Evolutionary conservation across 345 rosid genomes (phyloP), one percentile per base, ranked within the genome.

Genomic region (Luvunga scandens): DNA sequence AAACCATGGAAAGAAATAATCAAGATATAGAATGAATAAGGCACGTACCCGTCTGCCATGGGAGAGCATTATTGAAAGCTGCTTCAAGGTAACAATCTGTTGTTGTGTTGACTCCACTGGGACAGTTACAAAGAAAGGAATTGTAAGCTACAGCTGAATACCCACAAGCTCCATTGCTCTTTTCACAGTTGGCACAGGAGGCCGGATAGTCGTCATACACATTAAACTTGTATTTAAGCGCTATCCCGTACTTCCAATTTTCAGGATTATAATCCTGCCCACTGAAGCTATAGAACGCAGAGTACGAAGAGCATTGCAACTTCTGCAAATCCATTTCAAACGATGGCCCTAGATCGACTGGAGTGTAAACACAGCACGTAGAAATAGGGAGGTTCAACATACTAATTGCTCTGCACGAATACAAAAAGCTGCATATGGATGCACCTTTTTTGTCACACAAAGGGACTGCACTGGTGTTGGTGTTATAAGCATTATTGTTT

Each of bases 331-430:
- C 91, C 88, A 95, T 86, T 56, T 91, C 91, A 31, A 93, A 93
- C 7, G 98, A 78, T 2, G 98, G 98, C 36, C 98, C 98, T 7
- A 95, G 94, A 78, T 95, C 97, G 7, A 93, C 85, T 0, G 98
- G 98, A 1, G 95, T 85, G 78, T 95, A 95, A 64, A 95, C 95
- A 71, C 98, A 95, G n/a, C 98, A 95, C 3, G 94, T 88, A 55
- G 98, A 93, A 53, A 87, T 90, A 0, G 94, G 97, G 24, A 89
- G 91, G 80, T 89, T 88, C 71, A 90, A 84, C 65, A 82, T 71
- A 69, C 93, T 93, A 57, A 95, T 93, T 5, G 98, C 94, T 66
- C 88, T 87, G 77, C 92, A 86, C 1, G 98, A 90, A 77, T 90
- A 90, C 79, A 95, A 84, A 90, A 87, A 95, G 78, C 85, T 91